A percentile compares a stretch with the other conserved stretches of the same genome.
These are phyloP conservation scores for Mortierella sp. DNA, from an alignment of 371 early-diverging fungal genomes.

Conservation along the genomic window DNA sequence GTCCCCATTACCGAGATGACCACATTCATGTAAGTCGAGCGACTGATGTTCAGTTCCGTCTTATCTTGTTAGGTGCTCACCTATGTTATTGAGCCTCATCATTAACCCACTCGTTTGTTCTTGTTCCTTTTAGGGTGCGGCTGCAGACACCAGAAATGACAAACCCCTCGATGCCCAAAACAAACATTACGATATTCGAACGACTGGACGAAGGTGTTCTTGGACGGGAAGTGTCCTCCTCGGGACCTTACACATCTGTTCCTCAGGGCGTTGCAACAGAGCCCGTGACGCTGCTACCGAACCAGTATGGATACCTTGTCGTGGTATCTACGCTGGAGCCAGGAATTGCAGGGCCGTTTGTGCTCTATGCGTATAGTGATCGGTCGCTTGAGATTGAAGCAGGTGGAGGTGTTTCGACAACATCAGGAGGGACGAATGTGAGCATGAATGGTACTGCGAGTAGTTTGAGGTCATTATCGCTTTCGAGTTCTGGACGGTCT, in stretches of 20 bases:
- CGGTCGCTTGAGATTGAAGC: constrained; percentile 65
- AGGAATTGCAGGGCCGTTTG: constrained; percentile 66
- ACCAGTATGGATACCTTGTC: constrained; percentile 67
- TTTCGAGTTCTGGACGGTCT: constrained; percentile 19
- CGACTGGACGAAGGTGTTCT: constrained; percentile 68
- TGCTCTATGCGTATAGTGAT: constrained; percentile 71
- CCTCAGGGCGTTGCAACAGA: constrained; percentile 67
- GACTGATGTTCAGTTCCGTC: too few species aligned
- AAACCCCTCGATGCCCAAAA: constrained; percentile 69
- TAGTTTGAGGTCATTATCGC: constrained; percentile 26
- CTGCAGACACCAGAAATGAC: constrained; percentile 74
- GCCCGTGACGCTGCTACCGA: constrained; percentile 37
- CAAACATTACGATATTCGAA: constrained; percentile 79
- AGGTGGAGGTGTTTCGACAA: constrained; percentile 38
- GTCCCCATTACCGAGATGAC: constrained; percentile 74
- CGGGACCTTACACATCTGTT: constrained; percentile 82
- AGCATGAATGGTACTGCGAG: constrained; percentile 18
- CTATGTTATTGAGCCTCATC: too few species aligned
- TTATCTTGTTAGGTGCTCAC: too few species aligned
- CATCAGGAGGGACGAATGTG: constrained; percentile 3
- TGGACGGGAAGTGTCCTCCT: constrained; percentile 75
- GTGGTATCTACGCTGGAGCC: constrained; percentile 75
- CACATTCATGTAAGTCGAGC: constrained; percentile 65
- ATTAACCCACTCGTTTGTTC: not conserved
- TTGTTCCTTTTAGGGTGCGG: constrained; percentile 64